phyloP scores from a whole-genome alignment of 2,329 filamentous ascomycete species.

The Colletotrichum brevisporum region DNA sequence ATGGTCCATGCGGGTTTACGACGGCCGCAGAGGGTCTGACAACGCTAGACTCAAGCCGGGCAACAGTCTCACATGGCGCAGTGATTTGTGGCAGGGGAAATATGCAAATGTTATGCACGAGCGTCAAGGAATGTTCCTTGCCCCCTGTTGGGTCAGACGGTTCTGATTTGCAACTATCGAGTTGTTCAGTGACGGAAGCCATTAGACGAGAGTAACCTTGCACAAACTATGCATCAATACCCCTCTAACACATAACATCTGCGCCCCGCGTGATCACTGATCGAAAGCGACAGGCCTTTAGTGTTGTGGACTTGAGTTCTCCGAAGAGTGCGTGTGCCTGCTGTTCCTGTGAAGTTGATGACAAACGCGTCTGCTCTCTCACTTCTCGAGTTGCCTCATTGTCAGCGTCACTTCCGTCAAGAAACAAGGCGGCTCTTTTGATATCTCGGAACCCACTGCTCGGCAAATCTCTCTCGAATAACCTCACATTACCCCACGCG shows the following conservation, averaged over 20 bases:
- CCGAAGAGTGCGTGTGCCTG: neutral
- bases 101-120: too few species aligned
- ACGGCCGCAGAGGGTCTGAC: constrained; percentile 10
- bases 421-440: neutral
- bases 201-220: neutral
- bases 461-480: neutral
- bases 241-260: neutral
- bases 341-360: constrained; percentile 1
- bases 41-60: constrained; percentile 3
- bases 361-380: constrained; percentile 27
- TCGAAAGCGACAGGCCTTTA: constrained; percentile 8
- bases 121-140: too few species aligned
- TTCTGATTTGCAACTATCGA: neutral
- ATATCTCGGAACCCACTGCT: neutral
- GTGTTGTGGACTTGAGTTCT: neutral
- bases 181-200: neutral
- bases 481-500: neutral
- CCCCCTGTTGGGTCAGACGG: neutral
- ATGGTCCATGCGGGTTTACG: constrained; percentile 11
- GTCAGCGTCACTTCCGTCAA: neutral
- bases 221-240: constrained; percentile 34
- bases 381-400: neutral
- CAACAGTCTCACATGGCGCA: constrained; percentile 1
- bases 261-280: constrained; percentile 27
- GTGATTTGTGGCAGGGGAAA: neutral